A percentile compares a stretch with the other conserved stretches of the same genome.
Evolutionary conservation across 2,329 filamentous ascomycete species (phyloP).

Genomic region (Hymenoscyphus scutula): DNA sequence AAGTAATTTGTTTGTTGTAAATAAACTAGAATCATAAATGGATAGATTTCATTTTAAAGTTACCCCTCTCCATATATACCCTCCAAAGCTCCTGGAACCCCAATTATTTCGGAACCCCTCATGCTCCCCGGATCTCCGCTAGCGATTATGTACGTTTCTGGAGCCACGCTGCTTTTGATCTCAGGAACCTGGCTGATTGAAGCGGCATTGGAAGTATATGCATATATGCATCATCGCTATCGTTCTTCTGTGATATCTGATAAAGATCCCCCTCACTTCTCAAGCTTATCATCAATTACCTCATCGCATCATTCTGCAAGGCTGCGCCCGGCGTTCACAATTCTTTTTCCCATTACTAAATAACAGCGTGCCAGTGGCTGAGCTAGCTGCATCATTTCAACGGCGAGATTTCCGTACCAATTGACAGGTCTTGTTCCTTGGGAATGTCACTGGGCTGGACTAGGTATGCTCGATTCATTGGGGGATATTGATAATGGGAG

Average conservation of each 20-base stretch:
- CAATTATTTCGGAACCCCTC: background rate
- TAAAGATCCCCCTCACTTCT: slow-evolving; percentile 16
- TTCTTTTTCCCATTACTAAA: slow-evolving; percentile 22
- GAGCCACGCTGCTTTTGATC: background rate
- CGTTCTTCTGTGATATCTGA: slow-evolving; percentile 3
- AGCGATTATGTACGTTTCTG: background rate
- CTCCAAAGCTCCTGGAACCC: background rate
- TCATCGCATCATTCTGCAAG: slow-evolving; percentile 13
- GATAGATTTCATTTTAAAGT: background rate
- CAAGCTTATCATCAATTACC: slow-evolving; percentile 15
- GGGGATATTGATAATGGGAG: no score
- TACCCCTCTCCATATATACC: background rate
- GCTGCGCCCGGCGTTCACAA: slow-evolving; percentile 12
- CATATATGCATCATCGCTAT: background rate
- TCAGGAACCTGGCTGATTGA: background rate
- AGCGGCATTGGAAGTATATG: background rate
- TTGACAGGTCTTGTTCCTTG: slow-evolving; percentile 1
- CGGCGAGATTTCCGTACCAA: slow-evolving; percentile 13
- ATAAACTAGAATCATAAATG: background rate
- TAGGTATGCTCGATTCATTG: no score
- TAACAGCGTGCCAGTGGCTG: slow-evolving; percentile 1
- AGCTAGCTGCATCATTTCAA: background rate
- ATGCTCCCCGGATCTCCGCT: background rate
- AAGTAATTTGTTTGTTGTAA: background rate
- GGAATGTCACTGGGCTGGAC: background rate